Evolutionary conservation across 2,329 filamentous ascomycete species (phyloP).

Genomic region (Escovopsis sp.): DNA sequence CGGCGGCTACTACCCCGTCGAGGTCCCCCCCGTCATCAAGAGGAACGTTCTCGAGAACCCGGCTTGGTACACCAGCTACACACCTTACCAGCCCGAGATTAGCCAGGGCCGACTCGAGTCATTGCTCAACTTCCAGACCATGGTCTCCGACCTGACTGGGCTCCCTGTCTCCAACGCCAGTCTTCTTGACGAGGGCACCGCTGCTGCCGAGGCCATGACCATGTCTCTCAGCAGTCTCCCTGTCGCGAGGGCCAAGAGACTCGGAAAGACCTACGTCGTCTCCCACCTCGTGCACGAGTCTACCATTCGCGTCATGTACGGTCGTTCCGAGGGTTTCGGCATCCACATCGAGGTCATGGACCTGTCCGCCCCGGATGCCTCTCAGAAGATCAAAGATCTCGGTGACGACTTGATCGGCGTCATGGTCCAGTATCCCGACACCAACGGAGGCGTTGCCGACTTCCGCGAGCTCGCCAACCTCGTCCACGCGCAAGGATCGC

Average conservation of each 20-base stretch:
- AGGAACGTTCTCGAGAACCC: slow-evolving; percentile 86
- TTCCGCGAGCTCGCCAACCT: slow-evolving; percentile 59
- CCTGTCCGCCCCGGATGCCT: slow-evolving; percentile 46
- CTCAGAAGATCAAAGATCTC: slow-evolving; percentile 53
- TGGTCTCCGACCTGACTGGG: slow-evolving; percentile 77
- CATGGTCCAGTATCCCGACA: slow-evolving; percentile 90
- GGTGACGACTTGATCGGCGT: slow-evolving; percentile 78
- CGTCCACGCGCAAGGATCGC: slow-evolving; percentile 63
- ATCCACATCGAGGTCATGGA: slow-evolving; percentile 65
- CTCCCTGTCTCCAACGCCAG: slow-evolving; percentile 84
- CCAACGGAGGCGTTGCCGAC: slow-evolving; percentile 64
- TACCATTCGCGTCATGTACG: slow-evolving; percentile 69
- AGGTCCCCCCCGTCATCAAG: slow-evolving; percentile 79
- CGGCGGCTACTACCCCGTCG: slow-evolving; percentile 76
- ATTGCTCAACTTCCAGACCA: slow-evolving; percentile 86
- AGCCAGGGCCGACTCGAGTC: slow-evolving; percentile 89
- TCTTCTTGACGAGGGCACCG: slow-evolving; percentile 79
- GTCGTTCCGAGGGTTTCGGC: slow-evolving; percentile 81
- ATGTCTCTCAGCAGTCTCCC: slow-evolving; percentile 70
- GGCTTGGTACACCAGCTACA: slow-evolving; percentile 96
- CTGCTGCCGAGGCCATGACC: slow-evolving; percentile 91
- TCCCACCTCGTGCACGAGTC: slow-evolving; percentile 73
- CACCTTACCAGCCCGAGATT: slow-evolving; percentile 93
- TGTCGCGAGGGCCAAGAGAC: slow-evolving; percentile 53
- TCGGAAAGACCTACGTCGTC: slow-evolving; percentile 70